Base-by-base conservation (phyloP, 495 filamentous ascomycete species). In the Xylona heveae region DNA sequence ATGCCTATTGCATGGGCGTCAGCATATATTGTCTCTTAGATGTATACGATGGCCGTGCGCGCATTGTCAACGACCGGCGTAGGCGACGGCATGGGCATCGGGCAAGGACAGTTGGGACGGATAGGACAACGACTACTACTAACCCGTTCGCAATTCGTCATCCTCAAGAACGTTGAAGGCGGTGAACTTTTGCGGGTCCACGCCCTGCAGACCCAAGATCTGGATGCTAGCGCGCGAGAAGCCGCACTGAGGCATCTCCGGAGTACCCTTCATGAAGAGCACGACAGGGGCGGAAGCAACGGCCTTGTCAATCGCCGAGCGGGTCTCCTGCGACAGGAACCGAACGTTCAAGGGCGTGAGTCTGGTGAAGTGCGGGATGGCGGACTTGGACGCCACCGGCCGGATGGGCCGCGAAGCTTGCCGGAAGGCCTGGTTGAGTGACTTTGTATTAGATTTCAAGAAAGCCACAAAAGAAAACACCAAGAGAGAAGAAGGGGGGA, bases 221-320 rank as follows among this genome's bases (percentile, higher is more conserved):
- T 94, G 83, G 48, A 97, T 82, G 47, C 70, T 85, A 16, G 88
- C 85, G 45, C 83, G 66, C 31, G 88, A 97, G 59, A 94, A 97
- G 24, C 88, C 88, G 52, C 88, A 97, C 49, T 97, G 85, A n/a
- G 88, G 88, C 15, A 67, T 80, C 53, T 94, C 88, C 24, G 88
- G 88, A 2, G 88, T 94, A 31, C 88, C 85, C 55, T 95, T 95
- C 85, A 95, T 95, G 59, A 95, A 97, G 17, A 97, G 64, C 10
- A 97, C 88, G 0, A 97, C 85, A 3, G 84, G 85, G 6, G 80
- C 73, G 1, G 80, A 78, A 16, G 49, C 55, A 13, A 95, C 68
- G 6, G 83, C 84, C 49, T 82, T 77, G 45, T 94, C 78, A 39
- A 97, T 94, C 3, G 83, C 80, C 18, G 65, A 50, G 36, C 57